These are phyloP conservation scores for Cercospora zeina DNA, from an alignment of 2,329 filamentous ascomycete species.

Conservation along the genomic window DNA sequence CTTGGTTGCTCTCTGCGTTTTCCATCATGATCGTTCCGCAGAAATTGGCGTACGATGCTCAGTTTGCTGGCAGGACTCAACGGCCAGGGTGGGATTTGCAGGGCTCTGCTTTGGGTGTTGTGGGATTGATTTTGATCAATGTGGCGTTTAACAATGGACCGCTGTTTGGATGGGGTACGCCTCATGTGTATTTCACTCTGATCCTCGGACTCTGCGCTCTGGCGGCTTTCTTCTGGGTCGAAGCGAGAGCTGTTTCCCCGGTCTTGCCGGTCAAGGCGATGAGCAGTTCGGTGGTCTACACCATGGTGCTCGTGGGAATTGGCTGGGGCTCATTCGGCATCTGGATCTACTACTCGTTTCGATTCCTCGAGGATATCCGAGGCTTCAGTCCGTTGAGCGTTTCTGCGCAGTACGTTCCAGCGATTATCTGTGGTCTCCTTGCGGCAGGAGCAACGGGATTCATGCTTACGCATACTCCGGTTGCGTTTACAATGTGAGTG, in stretches of 20 bases:
- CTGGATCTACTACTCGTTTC: constrained; percentile 40
- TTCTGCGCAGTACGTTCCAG: constrained; percentile 41
- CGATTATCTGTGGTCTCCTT: constrained; percentile 40
- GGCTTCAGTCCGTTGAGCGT: constrained; percentile 38
- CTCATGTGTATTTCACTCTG: constrained; percentile 37
- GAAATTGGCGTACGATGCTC: constrained; percentile 26
- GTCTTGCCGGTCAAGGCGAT: constrained; percentile 35
- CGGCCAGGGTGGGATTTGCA: constrained; percentile 32
- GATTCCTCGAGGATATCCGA: constrained; percentile 41
- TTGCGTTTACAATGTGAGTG: constrained; percentile 41
- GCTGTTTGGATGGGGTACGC: constrained; percentile 37
- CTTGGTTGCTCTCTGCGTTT: constrained; percentile 29
- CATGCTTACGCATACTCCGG: constrained; percentile 43
- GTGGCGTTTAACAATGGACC: constrained; percentile 40
- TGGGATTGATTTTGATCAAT: constrained; percentile 39
- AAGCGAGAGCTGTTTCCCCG: constrained; percentile 31
- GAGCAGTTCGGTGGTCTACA: constrained; percentile 32
- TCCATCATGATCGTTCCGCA: constrained; percentile 36
- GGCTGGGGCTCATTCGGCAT: constrained; percentile 41
- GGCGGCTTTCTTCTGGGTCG: constrained; percentile 36
- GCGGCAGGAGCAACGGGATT: constrained; percentile 43
- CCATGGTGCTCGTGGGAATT: constrained; percentile 36
- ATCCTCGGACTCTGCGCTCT: constrained; percentile 37
- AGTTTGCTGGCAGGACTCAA: constrained; percentile 22
- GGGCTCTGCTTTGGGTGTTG: constrained; percentile 36